These are phyloP conservation scores for Lactifluus volemus DNA, from an alignment of 768 basidiomycete genomes.

Conservation along the genomic window DNA sequence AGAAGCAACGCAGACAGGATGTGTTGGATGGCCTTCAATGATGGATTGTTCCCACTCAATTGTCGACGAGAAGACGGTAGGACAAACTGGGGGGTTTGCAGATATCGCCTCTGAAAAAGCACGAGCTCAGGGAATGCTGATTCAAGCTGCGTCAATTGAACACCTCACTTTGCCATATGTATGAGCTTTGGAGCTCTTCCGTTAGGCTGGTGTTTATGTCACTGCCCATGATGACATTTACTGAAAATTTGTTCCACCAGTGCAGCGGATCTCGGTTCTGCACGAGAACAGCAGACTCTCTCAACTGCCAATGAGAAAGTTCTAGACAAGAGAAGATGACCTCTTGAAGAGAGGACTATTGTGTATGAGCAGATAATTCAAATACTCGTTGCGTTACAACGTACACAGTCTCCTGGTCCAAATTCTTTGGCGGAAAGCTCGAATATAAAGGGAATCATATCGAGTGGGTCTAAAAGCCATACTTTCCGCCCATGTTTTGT, in stretches of 20 bases:
- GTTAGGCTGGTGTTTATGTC: slow-evolving; percentile 29
- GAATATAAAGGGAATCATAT: slow-evolving; percentile 42
- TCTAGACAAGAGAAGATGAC: slow-evolving; percentile 28
- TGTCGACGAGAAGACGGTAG: slow-evolving; percentile 32
- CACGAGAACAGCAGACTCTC: slow-evolving; percentile 21
- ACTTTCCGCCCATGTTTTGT: slow-evolving; percentile 34
- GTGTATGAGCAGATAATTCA: neutral
- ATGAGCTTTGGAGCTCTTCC: slow-evolving; percentile 37
- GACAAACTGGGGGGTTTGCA: slow-evolving; percentile 34
- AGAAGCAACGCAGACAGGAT: slow-evolving; percentile 34
- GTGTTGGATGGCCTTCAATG: slow-evolving; percentile 50
- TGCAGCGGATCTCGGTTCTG: slow-evolving; percentile 29
- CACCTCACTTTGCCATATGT: slow-evolving; percentile 36
- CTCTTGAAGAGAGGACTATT: slow-evolving; percentile 23
- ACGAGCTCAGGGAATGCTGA: neutral
- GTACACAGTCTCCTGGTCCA: neutral
- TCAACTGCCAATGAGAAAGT: slow-evolving; percentile 35
- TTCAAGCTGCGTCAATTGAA: neutral
- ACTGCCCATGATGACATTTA: slow-evolving; percentile 28
- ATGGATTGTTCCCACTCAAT: slow-evolving; percentile 54
- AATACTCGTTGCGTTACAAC: neutral
- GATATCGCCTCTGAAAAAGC: slow-evolving; percentile 30
- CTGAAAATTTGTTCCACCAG: slow-evolving; percentile 38
- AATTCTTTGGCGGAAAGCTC: slow-evolving; percentile 23
- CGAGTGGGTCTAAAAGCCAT: slow-evolving; percentile 47